Percentiles rank a stretch among this genome's conserved stretches.
These are phyloP conservation scores for Leucosporidium scottii DNA, from an alignment of 768 basidiomycete genomes.

Conservation along the genomic window DNA sequence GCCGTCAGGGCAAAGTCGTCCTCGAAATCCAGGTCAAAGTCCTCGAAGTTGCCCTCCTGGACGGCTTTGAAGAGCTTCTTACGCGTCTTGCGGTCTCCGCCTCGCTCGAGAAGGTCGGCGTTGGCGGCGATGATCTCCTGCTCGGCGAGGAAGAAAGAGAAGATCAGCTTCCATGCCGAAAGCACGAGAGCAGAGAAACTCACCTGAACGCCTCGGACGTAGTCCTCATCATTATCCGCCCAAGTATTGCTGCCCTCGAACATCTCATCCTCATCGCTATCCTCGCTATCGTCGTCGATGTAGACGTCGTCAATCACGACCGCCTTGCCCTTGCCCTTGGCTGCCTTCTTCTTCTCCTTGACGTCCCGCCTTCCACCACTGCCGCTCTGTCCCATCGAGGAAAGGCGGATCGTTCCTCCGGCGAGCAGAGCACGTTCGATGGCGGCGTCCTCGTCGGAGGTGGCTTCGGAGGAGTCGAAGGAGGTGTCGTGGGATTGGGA, in stretches of 20 bases:
- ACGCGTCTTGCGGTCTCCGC: constrained; percentile 21
- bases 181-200: neutral
- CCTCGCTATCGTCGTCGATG: constrained; percentile 3
- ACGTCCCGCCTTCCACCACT: constrained; percentile 8
- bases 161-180: neutral
- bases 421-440: constrained; percentile 23
- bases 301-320: neutral
- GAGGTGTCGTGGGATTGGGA: constrained; percentile 1
- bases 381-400: constrained; percentile 8
- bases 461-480: constrained; percentile 21
- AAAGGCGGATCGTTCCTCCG: constrained; percentile 16
- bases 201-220: constrained; percentile 21
- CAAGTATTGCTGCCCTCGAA: constrained; percentile 16
- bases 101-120: constrained; percentile 20
- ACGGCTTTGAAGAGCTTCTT: constrained; percentile 32
- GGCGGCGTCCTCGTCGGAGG: constrained; percentile 17
- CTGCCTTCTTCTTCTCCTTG: constrained; percentile 13
- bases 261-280: constrained; percentile 10
- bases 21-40: constrained; percentile 22
- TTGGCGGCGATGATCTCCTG: constrained; percentile 8
- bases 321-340: constrained; percentile 24
- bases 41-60: constrained; percentile 24
- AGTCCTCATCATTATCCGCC: constrained; percentile 31
- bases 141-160: neutral
- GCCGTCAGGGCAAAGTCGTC: constrained; percentile 14